A percentile compares a stretch with the other conserved stretches of the same genome.
These are phyloP conservation scores for Gossypioides kirkii DNA, from an alignment of 345 rosid genomes.

Conservation along the genomic window DNA sequence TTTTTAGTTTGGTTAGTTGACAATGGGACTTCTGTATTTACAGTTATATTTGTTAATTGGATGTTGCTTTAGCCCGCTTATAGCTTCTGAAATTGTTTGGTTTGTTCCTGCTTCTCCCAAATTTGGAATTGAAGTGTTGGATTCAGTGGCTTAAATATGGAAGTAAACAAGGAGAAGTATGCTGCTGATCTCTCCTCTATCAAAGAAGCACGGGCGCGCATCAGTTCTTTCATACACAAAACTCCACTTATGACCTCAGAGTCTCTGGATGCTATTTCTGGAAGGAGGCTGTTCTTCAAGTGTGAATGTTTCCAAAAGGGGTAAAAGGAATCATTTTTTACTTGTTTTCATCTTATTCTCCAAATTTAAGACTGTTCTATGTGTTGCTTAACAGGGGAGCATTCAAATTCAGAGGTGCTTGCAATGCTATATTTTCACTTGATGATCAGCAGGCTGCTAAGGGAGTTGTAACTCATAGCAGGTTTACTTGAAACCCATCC, in stretches of 20 bases:
- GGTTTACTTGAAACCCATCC: conserved; percentile 31
- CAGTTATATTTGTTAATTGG: background rate
- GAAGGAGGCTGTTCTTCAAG: conserved; percentile 68
- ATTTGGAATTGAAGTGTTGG: conserved; percentile 4
- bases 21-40: background rate
- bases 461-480: conserved; percentile 94
- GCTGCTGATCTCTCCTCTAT: conserved; percentile 79
- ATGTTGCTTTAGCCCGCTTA: background rate
- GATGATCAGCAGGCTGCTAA: conserved; percentile 55
- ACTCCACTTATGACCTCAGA: conserved; percentile 75
- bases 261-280: conserved; percentile 51
- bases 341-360: background rate
- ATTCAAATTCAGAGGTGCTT: conserved; percentile 90
- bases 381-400: conserved; percentile 56
- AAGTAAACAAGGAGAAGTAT: conserved; percentile 41
- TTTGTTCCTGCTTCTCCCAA: background rate
- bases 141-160: conserved; percentile 33
- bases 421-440: conserved; percentile 78
- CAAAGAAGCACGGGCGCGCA: conserved; percentile 61
- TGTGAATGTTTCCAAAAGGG: conserved; percentile 93
- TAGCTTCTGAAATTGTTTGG: background rate
- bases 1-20: background rate
- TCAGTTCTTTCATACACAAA: conserved; percentile 50
- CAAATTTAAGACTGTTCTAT: background rate
- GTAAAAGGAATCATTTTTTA: conserved; percentile 33